Conservation (phyloP, 2,329 filamentous ascomycete species). For the Gliomastix tumulicola region DNA sequence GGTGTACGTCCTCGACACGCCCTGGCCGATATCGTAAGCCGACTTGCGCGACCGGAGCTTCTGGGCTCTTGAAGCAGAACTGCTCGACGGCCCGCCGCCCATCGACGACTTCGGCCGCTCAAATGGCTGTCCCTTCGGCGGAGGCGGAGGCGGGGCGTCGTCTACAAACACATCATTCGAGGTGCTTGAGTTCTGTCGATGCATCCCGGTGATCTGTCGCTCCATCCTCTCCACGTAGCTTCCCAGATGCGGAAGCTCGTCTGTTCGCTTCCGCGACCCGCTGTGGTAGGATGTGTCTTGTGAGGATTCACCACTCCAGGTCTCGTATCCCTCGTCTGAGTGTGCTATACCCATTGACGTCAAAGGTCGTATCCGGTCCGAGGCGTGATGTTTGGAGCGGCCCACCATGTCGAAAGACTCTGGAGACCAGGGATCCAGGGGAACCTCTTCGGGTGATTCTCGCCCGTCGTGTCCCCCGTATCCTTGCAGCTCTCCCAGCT, state of each 20-base stretch:
- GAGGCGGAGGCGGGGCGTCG: constrained; percentile 54
- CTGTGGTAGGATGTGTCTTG: constrained; percentile 35
- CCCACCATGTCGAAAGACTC: constrained; percentile 86
- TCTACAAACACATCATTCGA: constrained; percentile 25
- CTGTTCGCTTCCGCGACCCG: constrained; percentile 30
- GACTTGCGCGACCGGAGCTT: constrained; percentile 62
- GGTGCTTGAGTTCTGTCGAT: constrained; percentile 45
- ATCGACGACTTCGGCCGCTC: constrained; percentile 54
- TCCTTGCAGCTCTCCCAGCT: constrained; percentile 68
- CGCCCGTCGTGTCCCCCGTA: constrained; percentile 1
- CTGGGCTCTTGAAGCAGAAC: constrained; percentile 21
- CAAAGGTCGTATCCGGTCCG: too few species aligned
- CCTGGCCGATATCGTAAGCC: constrained; percentile 67
- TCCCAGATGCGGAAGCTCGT: constrained; percentile 62
- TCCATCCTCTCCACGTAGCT: constrained; percentile 94
- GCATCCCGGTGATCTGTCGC: constrained; percentile 65
- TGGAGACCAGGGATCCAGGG: constrained; percentile 78
- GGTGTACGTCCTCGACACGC: constrained; percentile 73
- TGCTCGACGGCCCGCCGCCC: constrained; percentile 20
- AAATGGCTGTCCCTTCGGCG: constrained; percentile 45
- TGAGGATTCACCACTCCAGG: constrained; percentile 47
- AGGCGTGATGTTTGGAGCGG: too few species aligned
- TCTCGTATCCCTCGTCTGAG: constrained; percentile 55
- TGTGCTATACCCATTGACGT: constrained; percentile 67
- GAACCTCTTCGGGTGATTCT: constrained; percentile 28